Base-by-base conservation (phyloP, 2,329 filamentous ascomycete species). In the Phoma sp. region DNA sequence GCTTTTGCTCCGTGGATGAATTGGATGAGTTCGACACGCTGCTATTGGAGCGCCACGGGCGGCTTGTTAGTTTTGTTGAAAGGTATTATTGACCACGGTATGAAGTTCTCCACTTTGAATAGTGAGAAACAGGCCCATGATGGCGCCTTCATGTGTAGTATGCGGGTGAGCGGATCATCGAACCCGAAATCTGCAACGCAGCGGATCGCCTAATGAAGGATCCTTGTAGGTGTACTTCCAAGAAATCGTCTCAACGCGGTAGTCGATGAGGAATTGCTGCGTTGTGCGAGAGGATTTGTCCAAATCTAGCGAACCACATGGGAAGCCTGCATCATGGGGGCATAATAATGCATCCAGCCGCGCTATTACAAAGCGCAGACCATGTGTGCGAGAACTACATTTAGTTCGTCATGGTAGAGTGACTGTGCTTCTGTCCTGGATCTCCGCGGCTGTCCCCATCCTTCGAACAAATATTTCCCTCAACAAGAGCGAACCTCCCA, bases 201-300 rank as follows among this genome's bases (percentile, higher is more conserved):
- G 49, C 54, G 43, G 48, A 40, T 49, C 47, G 53, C 50, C 51
- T 34, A 23, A 40, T 50, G 32, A 53, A 42, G 43, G 14, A 48
- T 52, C 48, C 47, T 53, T 43, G 43, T 53, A 37, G 48, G 39
- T 40, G 30, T 43, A 40, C 33, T 28, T 53, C 30, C 45, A 42
- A 29, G 18, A 32, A 48, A 43, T 51, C 43, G 50, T 43, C 52
- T 50, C 54, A 56, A 58, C 53, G 29, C 56, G 43, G 47, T 56
- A 20, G 23, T 26, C 25, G 34, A 46, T 21, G 53, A 23, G 42
- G 38, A 28, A 40, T 34, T 47, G 45, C 49, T 46, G 57, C 54
- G 53, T 45, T 56, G 30, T 36, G 45, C 42, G 26, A 53, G 53
- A 47, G 17, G 28, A 42, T 36, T 48, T 17, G 18, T 46, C 34